Evolutionary conservation across 768 basidiomycete species (phyloP), one percentile per base, ranked within the genome.

Genomic region (Termitomyces sp.): DNA sequence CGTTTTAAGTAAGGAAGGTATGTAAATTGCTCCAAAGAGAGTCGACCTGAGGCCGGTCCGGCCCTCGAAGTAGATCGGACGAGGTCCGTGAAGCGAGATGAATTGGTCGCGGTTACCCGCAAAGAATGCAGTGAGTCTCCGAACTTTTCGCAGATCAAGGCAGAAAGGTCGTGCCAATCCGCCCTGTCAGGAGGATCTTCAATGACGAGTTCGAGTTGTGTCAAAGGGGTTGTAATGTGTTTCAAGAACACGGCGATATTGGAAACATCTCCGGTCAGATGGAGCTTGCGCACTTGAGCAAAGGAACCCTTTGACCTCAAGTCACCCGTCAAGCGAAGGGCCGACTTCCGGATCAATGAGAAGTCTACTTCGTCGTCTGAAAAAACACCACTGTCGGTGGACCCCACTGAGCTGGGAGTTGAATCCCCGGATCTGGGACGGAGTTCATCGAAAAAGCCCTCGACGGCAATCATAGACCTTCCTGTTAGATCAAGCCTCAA

Each of bases 11-110:
- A 70, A 24, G 82, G 80, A 32, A 92, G 76, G 43, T 72, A 72
- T 20, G 74, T 72, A 26, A 92, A 69, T 57, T 80, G 72, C 61
- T 85, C 80, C 53, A 92, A 77, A 18, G 86, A 80, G 26, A 92
- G 80, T 57, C 80, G 80, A 32, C 77, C 78, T 48, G 80, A 76
- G 13, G 85, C 78, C 24, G 82, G 77, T 60, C 88, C 88, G 20
- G 77, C 83, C 60, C 86, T 78, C 32, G 85, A 78, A 5, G 88
- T 86, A 9, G 90, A 88, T 55, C 91, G 85, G 51, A 89, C 83
- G 47, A 95, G 80, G 61, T 94, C 91, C 4, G 81, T 80, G 75
- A 91, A 95, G 55, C 90, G 83, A n/a, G 83, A 84, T 24, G 86
- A 80, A 18, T 87, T 83, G 0, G 83, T 85, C 6, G 88, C 86